Base-by-base conservation (phyloP, 2,329 filamentous ascomycete species). In the Rutstroemia sp. region DNA sequence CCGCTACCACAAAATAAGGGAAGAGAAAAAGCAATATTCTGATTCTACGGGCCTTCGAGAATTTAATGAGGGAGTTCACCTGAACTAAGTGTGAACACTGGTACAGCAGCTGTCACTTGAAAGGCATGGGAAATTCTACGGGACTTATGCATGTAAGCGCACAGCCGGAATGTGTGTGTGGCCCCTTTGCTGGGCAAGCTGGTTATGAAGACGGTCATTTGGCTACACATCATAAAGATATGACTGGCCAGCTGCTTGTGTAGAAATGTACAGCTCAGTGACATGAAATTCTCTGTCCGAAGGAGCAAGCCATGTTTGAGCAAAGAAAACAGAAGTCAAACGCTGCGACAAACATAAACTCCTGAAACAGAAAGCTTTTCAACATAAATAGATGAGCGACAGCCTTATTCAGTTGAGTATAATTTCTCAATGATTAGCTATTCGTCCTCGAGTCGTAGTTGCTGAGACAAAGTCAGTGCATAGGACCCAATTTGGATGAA, bases 11-110 rank as follows among this genome's bases (percentile, higher is more conserved):
- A 62, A 57, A 58, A 58, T 51, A 19, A 25, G 39, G 6, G 17
- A 51, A 45, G 38, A 38, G 50, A 45, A 47, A 38, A 45, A 46
- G 50, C 52, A 51, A 39, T 60, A 63, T 70, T 72, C 70, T 67
- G 58, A 63, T 69, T 72, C 70, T 67, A 65, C 62, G 61, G 61
- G 59, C 62, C 64, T 74, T 75, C 73, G 70, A 76, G 73, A 76
- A 74, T 68, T 59, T 51, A 54, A 60, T 61, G 57, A 58, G 62
- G 63, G 63, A 56, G 58, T 65, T 64, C 60, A 61, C 51, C 19
- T 64, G 60, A 64, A 64, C 65, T 69, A 61, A 67, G 30, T 66
- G 68, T 64, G 68, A 67, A 70, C 66, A 67, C 66, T 55, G 30
- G 53, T 44, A 55, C 53, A 70, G 69, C 70, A 73, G 70, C 68